These are phyloP conservation scores for Aureobasidium leucospermi DNA, from an alignment of 2,329 filamentous ascomycete species.

Conservation along the genomic window DNA sequence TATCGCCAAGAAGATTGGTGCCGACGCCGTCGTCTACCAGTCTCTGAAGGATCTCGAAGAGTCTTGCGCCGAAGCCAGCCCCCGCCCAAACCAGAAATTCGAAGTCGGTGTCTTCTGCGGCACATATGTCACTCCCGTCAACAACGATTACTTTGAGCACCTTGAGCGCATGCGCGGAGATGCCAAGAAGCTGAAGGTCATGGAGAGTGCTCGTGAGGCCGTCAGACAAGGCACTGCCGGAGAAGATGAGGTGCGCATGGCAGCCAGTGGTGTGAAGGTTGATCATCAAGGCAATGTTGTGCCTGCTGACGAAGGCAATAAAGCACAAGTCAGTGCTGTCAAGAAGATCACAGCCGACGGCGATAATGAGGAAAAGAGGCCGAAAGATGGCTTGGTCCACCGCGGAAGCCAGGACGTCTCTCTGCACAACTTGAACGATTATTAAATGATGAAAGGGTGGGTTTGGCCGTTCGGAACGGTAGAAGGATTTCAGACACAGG, in stretches of 20 bases:
- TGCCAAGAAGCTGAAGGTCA: conserved; percentile 58
- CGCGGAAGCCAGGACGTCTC: conserved; percentile 49
- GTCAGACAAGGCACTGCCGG: conserved; percentile 57
- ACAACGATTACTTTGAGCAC: conserved; percentile 74
- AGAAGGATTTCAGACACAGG: not conserved
- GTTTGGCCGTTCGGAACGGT: not conserved
- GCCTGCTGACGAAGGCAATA: conserved; percentile 34
- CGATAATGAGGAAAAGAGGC: conserved; percentile 22
- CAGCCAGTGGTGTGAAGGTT: conserved; percentile 54
- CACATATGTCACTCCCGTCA: conserved; percentile 73
- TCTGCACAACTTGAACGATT: conserved; percentile 48
- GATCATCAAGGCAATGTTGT: conserved; percentile 51
- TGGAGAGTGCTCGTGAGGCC: conserved; percentile 57
- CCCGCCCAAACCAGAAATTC: conserved; percentile 57
- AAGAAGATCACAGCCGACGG: conserved; percentile 19
- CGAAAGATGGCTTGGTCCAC: conserved; percentile 23
- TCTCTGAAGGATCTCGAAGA: conserved; percentile 70
- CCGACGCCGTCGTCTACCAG: conserved; percentile 71
- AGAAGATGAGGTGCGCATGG: conserved; percentile 54
- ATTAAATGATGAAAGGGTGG: conserved; percentile 7
- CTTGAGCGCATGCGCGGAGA: conserved; percentile 65
- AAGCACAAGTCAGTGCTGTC: conserved; percentile 8
- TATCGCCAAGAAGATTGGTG: conserved; percentile 62
- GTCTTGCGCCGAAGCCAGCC: conserved; percentile 66
- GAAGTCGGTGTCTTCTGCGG: conserved; percentile 92